Evolutionary conservation across 768 basidiomycete species (phyloP), one percentile per base, ranked within the genome.

Genomic region (Calocera viscosa): DNA sequence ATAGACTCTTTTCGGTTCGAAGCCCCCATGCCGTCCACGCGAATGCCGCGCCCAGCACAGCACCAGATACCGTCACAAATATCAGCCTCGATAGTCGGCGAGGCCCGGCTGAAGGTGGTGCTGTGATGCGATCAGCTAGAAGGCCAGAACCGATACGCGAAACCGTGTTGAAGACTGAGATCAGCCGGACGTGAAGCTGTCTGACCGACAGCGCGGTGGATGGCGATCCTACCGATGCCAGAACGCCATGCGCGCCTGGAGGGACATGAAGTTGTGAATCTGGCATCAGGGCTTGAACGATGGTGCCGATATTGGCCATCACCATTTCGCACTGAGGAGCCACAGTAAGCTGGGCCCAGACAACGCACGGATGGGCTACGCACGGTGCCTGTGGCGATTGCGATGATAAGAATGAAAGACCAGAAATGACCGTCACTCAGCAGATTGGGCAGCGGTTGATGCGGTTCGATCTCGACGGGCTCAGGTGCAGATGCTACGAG

Each of bases 251-350:
- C 2, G 43, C 40, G 5, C 64, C 63, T 41, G 76, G 72, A 10
- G 84, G 83, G 38, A 16, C 24, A 10, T 28, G 30, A 16, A 26
- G 14, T 8, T 5, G 11, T 26, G 53, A 47, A 19, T 60, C 26
- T 32, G 53, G 53, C 53, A 60, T 60, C 10, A 90, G 80, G 16
- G 90, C 85, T 2, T 86, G 76, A 16, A 87, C 81, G 64, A 91
- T 87, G 0, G 87, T 84, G 39, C 89, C 90, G 60, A 92, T 85
- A 71, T 90, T 92, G 22, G 89, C 86, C 22, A 91, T 85, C 24
- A 92, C 64, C 72, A 72, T 72, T 66, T 72, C 71, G 28, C 71
- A 65, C 71, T 71, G 40, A 19, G 26, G 40, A 32, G 26, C 8
- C 10, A 41, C n/a, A 49, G 17, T 43, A 34, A 40, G 16, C 22